Base-by-base conservation (phyloP, 139 green algal species). In the Chlorella vulgaris region DNA sequence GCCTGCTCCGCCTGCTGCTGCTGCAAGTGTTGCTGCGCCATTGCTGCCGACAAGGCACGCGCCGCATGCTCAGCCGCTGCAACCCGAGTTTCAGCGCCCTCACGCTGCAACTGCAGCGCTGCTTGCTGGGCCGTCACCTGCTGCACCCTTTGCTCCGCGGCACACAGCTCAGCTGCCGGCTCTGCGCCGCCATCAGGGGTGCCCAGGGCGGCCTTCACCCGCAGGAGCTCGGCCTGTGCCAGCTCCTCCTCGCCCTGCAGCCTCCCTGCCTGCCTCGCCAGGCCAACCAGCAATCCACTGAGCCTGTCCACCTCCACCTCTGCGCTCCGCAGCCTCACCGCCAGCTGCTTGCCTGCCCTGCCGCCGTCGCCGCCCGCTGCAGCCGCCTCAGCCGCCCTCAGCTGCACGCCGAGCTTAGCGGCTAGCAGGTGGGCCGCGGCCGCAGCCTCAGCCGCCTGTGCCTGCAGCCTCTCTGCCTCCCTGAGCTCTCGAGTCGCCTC, bases 351-450 rank as follows among this genome's bases (percentile, higher is more conserved):
- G 35, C 53, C 68, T 26, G 18, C 43, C 10, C 38, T 51, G 53
- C 24, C 8, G 26, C 36, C 39, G 51, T 3, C 36, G 35, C 73
- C 55, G 26, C 38, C 55, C 8, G 26, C 38, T 7, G 74, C 74
- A 21, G 74, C 74, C 39, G 36, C 38, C 74, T 81, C 18, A 0
- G 74, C 58, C 7, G 76, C 62, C 33, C 51, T 74, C 7, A 81
- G 76, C 62, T 67, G 62, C 62, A 81, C 76, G 7, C 33, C 1
- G 29, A 81, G 76, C 62, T 67, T 74, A 0, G 76, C 76, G 15
- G 76, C 40, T 42, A 66, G 61, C 76, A 74, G 33, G 31, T 76
- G 36, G 8, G 65, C 65, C 22, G 47, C 35, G 15, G 47, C 66
- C 7, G 66, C 65, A 47, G 7, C 19, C 42, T 66, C 26, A 36